Percentiles rank a stretch among this genome's conserved stretches.
phyloP scores from a whole-genome alignment of 1,139 yeast species.

The Pichia sp. region DNA sequence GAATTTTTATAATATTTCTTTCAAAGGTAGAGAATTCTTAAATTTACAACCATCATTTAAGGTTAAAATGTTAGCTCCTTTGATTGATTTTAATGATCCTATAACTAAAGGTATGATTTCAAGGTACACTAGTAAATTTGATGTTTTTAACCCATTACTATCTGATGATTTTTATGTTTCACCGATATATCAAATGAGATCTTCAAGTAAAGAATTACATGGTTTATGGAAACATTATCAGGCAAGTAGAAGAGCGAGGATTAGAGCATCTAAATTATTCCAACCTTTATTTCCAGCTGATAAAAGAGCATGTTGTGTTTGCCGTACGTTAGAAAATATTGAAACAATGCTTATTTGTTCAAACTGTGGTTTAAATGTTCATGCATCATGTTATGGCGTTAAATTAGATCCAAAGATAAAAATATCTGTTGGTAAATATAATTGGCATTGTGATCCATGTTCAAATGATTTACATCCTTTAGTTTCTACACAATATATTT shows the following conservation, averaged over 20 bases:
- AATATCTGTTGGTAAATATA: conserved; percentile 26
- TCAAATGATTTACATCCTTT: conserved; percentile 61
- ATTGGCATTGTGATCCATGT: conserved; percentile 85
- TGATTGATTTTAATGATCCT: conserved; percentile 9
- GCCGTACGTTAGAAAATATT: conserved; percentile 39
- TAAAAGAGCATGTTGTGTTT: conserved; percentile 48
- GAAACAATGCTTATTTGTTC: conserved; percentile 48
- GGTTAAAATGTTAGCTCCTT: conserved; percentile 8
- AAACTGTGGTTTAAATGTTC: conserved; percentile 68
- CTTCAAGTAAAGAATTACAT: conserved; percentile 21
- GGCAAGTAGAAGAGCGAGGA: conserved; percentile 12
- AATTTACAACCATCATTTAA: conserved; percentile 7
- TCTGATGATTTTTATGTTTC: conserved; percentile 10
- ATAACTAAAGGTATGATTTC: conserved; percentile 13
- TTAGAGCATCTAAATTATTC: conserved; percentile 6
- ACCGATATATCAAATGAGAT: conserved; percentile 20
- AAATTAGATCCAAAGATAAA: conserved; percentile 21
- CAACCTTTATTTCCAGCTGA: conserved; percentile 25
- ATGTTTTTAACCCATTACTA: conserved; percentile 21
- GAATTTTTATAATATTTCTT: not conserved
- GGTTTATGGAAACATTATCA: conserved; percentile 19
- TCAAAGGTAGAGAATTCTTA: conserved; percentile 4
- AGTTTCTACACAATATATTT: conserved; percentile 52
- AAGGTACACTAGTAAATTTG: conserved; percentile 24
- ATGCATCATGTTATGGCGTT: conserved; percentile 64